Base-by-base conservation (phyloP, 2,329 filamentous ascomycete species). In the Alternaria infectoria region DNA sequence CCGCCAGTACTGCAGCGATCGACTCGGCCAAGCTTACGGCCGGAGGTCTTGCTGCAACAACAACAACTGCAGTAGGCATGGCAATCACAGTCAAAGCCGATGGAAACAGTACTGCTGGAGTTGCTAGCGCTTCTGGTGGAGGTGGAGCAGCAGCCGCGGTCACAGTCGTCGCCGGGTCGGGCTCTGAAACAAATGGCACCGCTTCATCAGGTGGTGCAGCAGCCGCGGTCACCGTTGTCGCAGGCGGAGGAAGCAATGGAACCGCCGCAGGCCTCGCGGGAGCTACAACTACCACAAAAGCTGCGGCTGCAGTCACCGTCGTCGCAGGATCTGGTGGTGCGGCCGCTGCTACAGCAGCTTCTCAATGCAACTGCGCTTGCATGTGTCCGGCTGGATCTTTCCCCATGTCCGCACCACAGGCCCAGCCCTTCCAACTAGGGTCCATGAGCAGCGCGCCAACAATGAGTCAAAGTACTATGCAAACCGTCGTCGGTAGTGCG, bases 301-400 rank as follows among this genome's bases (percentile, higher is more conserved):
- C 65, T 2, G 52, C 52, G 9, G 67, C 62, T 12, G 57, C 54
- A 30, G 65, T 49, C 26, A 45, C 23, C 59, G 6, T 60, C 62
- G 13, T 44, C 54, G 21, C 61, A 66, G 36, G 36, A 40, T 40
- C 36, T 17, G 36, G 36, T 40, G 36, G 36, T 17, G 36, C 36
- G 11, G 36, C 36, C 36, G 36, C 65, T 2, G 56, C 62, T 3
- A 60, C 66, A 12, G 66, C 71, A 8, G 68, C 73, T 9, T 65
- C 60, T 13, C 61, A 66, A 26, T 79, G 77, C 54, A 69, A 64
- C 28, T 79, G 77, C 56, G 62, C 69, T n/a, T 79, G 76, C 57
- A 45, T 60, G 36, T 79, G 77, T 59, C 75, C 75, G 2, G 68
- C 68, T 1, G 72, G 69, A 7, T 66, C 70, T 7, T 78, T 77